Evolutionary conservation across 2,329 filamentous ascomycete genomes (phyloP), one percentile per base, ranked within the genome.

Genomic region (Pezicula carpinea): DNA sequence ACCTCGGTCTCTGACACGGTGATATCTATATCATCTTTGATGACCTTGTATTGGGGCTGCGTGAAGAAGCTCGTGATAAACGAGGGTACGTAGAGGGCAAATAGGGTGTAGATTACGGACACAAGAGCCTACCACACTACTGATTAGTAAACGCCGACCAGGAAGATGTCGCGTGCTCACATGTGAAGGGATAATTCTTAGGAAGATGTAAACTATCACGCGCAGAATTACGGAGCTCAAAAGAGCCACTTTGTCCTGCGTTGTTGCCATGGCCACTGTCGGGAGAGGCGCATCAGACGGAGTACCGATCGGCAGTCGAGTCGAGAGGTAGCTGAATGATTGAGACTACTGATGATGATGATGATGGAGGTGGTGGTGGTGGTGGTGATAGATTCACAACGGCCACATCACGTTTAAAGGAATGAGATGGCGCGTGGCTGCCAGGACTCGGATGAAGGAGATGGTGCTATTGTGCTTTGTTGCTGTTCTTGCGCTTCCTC

Each of bases 41-140:
- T 66, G 5, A 85, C 60, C 40, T 79, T 71, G 57, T 82, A 77
- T 49, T 76, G 70, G 6, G 80, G 71, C 47, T 79, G 77, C 14
- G 72, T 72, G 21, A 77, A 65, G 60, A 79, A 82, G 55, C 75
- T 79, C 11, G 72, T 68, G 43, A 86, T 63, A 64, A 85, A 87
- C 0, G 82, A 72, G 0, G 83, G 75, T 0, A 83, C 61, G 56
- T 88, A 89, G 48, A 89, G 65, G 19, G 78, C 81, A 50, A 85
- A 82, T 2, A 85, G 68, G 0, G 83, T 74, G 47, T 81, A 80
- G 3, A 82, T 69, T 10, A 76, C 56, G 10, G 65, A 62, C 13
- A 71, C 71, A n/a, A 68, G 57, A 48, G 54, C 54, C 61, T 64
- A 29, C 13, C 26, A 11, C 14, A n/a, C 15, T 8, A 17, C 10